A percentile compares a stretch with the other conserved stretches of the same genome.
Evolutionary conservation across 2,329 filamentous ascomycete species (phyloP).

Genomic region (Arthrinium puccinioides): DNA sequence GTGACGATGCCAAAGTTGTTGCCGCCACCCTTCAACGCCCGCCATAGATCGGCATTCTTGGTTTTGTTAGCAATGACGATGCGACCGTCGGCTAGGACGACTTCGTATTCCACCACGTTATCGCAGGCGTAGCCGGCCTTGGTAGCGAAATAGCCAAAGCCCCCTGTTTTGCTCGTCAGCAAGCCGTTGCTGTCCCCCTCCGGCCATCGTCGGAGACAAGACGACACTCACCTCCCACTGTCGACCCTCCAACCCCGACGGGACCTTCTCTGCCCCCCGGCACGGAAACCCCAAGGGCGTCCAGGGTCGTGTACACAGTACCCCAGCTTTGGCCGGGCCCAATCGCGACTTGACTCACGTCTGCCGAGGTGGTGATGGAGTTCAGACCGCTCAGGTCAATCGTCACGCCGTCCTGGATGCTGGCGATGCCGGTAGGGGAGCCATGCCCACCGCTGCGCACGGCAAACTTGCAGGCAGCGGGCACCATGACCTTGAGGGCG

Average conservation of each 20-base stretch:
- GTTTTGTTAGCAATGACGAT: constrained; percentile 30
- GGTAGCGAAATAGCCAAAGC: neutral
- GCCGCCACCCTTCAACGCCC: constrained; percentile 36
- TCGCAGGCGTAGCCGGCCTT: constrained; percentile 33
- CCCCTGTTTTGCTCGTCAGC: too few relatives aligned
- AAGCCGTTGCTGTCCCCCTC: too few relatives aligned
- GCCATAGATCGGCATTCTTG: constrained; percentile 31
- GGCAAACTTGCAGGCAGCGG: constrained; percentile 25
- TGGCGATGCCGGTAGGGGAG: constrained; percentile 13
- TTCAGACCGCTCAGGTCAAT: constrained; percentile 12
- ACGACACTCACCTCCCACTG: constrained; percentile 16
- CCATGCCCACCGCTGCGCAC: constrained; percentile 24
- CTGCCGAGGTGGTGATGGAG: constrained; percentile 17
- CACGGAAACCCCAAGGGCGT: constrained; percentile 5
- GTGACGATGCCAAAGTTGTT: constrained; percentile 36
- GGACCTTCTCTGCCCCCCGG: constrained; percentile 13
- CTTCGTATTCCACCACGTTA: constrained; percentile 31
- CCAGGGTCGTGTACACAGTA: constrained; percentile 12
- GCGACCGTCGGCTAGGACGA: constrained; percentile 32
- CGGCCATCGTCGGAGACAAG: too few relatives aligned
- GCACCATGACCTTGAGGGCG: constrained; percentile 23
- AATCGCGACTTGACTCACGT: constrained; percentile 21
- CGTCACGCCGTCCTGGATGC: constrained; percentile 9
- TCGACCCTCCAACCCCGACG: constrained; percentile 18
- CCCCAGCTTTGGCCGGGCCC: constrained; percentile 17